A percentile compares a stretch with the other conserved stretches of the same genome.
Evolutionary conservation across 1,139 yeast species (phyloP).

Genomic region (Sugiyamaella sp.): DNA sequence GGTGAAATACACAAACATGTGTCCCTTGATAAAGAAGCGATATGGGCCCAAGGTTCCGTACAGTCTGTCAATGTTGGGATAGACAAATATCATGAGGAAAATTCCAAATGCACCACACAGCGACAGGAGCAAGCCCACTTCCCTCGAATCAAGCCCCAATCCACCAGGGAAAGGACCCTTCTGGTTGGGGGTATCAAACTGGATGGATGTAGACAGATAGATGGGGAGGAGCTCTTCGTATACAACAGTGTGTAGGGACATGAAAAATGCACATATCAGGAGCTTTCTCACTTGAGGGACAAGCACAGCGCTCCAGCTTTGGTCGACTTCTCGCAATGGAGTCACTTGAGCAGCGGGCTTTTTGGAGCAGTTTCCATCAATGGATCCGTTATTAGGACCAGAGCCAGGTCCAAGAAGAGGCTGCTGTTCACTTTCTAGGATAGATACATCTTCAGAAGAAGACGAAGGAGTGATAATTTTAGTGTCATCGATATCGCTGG

Average conservation of each 20-base stretch:
- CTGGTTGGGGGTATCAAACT: conserved; percentile 29
- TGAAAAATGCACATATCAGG: conserved; percentile 32
- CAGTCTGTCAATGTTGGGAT: conserved; percentile 58
- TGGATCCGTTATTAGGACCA: conserved; percentile 3
- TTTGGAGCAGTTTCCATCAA: conserved; percentile 2
- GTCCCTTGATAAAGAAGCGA: conserved; percentile 47
- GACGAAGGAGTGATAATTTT: background rate
- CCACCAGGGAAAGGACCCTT: conserved; percentile 56
- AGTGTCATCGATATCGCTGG: background rate
- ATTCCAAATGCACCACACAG: conserved; percentile 61
- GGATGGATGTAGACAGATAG: conserved; percentile 55
- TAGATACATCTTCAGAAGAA: conserved; percentile 5
- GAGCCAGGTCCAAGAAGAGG: conserved; percentile 16
- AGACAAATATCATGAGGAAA: conserved; percentile 52
- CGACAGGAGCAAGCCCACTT: conserved; percentile 59
- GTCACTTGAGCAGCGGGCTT: conserved; percentile 5
- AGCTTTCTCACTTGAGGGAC: conserved; percentile 28
- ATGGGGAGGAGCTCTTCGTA: conserved; percentile 64
- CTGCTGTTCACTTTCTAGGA: conserved; percentile 19
- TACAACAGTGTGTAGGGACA: conserved; percentile 56
- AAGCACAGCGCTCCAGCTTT: conserved; percentile 45
- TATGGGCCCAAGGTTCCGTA: conserved; percentile 53
- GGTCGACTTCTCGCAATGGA: conserved; percentile 27
- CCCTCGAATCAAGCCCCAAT: conserved; percentile 49
- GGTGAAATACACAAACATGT: conserved; percentile 53